A percentile compares a stretch with the other conserved stretches of the same genome.
Evolutionary conservation across 805 yeast genomes (phyloP).

Genomic region (Metschnikowia peoriensis): DNA sequence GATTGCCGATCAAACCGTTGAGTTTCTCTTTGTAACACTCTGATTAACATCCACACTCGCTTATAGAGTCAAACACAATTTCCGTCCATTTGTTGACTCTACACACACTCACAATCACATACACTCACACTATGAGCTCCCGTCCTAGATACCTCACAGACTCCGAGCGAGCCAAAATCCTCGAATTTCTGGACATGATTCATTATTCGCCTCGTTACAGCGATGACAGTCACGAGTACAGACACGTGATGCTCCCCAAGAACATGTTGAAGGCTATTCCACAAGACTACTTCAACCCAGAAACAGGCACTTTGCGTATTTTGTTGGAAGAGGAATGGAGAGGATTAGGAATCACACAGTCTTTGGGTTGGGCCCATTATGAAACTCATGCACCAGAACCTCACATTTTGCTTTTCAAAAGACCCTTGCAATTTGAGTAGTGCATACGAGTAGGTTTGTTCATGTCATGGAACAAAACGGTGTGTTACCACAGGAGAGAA

Average conservation of each 20-base stretch:
- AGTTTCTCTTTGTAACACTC: no score
- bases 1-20: no score
- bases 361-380: slow-evolving; percentile 96
- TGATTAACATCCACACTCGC: no score
- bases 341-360: slow-evolving; percentile 95
- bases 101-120: no score
- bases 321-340: slow-evolving; percentile 97
- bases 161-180: slow-evolving; percentile 78
- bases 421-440: slow-evolving; percentile 57
- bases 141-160: slow-evolving; percentile 75
- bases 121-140: slow-evolving; percentile 31
- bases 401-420: slow-evolving; percentile 80
- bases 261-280: slow-evolving; percentile 94
- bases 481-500: no score
- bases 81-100: no score
- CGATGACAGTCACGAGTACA: slow-evolving; percentile 88
- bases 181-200: slow-evolving; percentile 89
- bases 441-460: slow-evolving; percentile 9
- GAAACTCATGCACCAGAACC: slow-evolving; percentile 99
- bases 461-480: not conserved
- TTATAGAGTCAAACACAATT: no score
- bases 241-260: slow-evolving; percentile 97
- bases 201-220: slow-evolving; percentile 93
- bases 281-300: slow-evolving; percentile 87
- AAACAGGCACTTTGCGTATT: slow-evolving; percentile 90